Base-by-base conservation (phyloP, 345 rosid species). In the Eucalyptus erythrocorys region DNA sequence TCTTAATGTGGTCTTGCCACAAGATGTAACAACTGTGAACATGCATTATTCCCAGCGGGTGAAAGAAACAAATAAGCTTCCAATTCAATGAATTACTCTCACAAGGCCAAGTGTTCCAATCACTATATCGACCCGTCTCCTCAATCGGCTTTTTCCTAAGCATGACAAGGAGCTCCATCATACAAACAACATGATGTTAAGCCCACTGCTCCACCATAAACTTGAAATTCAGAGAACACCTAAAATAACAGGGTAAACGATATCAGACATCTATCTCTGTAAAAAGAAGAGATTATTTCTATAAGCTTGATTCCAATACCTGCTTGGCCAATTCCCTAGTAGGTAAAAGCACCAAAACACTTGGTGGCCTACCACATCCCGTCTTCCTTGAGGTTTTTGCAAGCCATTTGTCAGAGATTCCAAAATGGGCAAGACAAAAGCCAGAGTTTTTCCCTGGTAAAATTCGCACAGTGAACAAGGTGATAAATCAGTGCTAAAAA, bases 31-130 rank as follows among this genome's bases (percentile, higher is more conserved):
- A 48, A 57, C 49, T 10, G 26, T 49, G 37, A 87, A 87, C 40
- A 34, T 86, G 50, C 7, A 21, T 79, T 14, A 24, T 30, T 64
- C 37, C 71, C 71, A 64, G 71, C 37, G 7, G 17, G 37, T 64
- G 37, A 64, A 64, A n/a, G 71, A 64, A 64, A 64, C 71, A 64
- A n/a, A 64, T 14, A 64, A 64, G 37, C 17, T 64, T 64, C 37
- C 37, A n/a, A 64, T 64, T 64, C 71, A 64, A 64, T n/a, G 71
- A 64, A 64, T 61, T 88, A 98, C 99, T 95, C 96, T 98, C 66
- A 97, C 89, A 81, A 99, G 99, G 89, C 99, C 99, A 51, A 99
- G 99, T 4, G 99, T 97, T 87, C 99, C 99, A 89, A 98, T 91
- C 13, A 96, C 97, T 87, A 98, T 91, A 90, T 98, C 99, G 68